Conservation (phyloP, 345 rosid genomes). For the Gossypium herbaceum region DNA sequence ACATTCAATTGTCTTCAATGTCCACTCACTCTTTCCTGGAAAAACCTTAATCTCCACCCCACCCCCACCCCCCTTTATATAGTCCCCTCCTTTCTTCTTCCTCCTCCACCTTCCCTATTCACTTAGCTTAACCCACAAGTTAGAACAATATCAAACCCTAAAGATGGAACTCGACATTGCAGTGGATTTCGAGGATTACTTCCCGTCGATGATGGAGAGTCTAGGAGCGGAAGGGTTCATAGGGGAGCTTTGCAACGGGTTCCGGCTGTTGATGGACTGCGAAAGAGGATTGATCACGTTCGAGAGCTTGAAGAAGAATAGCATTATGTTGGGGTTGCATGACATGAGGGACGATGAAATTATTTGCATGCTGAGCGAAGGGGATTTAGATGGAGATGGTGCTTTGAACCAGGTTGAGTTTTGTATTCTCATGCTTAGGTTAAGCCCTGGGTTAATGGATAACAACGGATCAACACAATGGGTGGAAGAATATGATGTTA, state of each 20-base stretch:
- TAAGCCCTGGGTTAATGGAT: constrained; percentile 53
- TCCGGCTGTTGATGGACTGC: constrained; percentile 50
- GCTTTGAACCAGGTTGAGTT: constrained; percentile 63
- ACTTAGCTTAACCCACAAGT: background rate
- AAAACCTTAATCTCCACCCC: background rate
- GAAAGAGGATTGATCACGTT: constrained; percentile 64
- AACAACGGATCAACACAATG: constrained; percentile 28
- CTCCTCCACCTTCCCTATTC: background rate
- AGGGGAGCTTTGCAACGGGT: constrained; percentile 54
- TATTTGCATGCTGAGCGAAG: constrained; percentile 55
- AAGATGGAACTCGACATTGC: constrained; percentile 26
- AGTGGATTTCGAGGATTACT: constrained; percentile 49
- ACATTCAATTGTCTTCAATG: constrained; percentile 13
- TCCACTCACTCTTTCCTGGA: constrained; percentile 29
- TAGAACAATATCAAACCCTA: background rate
- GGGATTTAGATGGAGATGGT: constrained; percentile 67
- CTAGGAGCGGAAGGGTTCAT: constrained; percentile 57
- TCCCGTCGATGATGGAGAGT: constrained; percentile 52
- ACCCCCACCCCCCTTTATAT: constrained; percentile 19
- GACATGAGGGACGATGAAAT: constrained; percentile 60
- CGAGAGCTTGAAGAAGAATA: constrained; percentile 67
- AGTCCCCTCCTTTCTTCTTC: constrained; percentile 7
- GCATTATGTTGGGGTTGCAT: constrained; percentile 40
- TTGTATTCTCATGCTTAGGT: constrained; percentile 59
- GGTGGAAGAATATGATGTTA: constrained; percentile 18